Conservation (phyloP, 2,329 filamentous ascomycete species). For the Paecilomyces dactylethromorphus region DNA sequence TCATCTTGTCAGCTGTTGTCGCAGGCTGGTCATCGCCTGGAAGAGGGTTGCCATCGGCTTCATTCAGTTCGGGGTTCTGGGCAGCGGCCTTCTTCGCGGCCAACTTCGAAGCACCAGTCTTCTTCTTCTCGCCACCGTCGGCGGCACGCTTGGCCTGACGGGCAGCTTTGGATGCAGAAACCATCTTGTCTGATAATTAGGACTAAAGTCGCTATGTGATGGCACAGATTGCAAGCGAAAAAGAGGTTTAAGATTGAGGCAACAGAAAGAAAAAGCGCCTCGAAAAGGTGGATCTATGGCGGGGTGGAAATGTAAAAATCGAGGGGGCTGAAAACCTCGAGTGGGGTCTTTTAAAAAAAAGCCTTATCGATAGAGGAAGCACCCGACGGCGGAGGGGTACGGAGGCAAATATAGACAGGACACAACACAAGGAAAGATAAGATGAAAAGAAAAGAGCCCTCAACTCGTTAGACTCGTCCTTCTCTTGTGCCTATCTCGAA, state of each 20-base stretch:
- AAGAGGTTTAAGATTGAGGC: constrained; percentile 8
- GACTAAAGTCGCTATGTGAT: constrained; percentile 10
- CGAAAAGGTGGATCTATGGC: constrained; percentile 22
- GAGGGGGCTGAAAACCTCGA: constrained; percentile 20
- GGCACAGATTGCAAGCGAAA: constrained; percentile 24
- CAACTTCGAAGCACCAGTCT: constrained; percentile 59
- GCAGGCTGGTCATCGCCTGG: constrained; percentile 58
- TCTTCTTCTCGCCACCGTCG: constrained; percentile 67
- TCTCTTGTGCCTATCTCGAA: neutral
- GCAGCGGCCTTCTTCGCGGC: constrained; percentile 58
- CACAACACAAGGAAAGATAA: constrained; percentile 1
- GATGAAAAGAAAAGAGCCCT: constrained; percentile 6
- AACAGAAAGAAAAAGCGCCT: constrained; percentile 12
- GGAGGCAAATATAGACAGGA: constrained; percentile 5
- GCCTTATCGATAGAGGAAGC: constrained; percentile 35
- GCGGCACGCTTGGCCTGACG: constrained; percentile 60
- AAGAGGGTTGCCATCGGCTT: constrained; percentile 53
- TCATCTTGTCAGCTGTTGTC: constrained; percentile 65
- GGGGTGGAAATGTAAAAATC: constrained; percentile 17
- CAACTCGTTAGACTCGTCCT: neutral
- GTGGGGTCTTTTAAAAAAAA: constrained; percentile 18
- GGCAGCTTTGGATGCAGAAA: constrained; percentile 63
- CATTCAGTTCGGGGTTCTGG: constrained; percentile 51
- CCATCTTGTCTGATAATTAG: constrained; percentile 42
- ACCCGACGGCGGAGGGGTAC: neutral